Evolutionary conservation across 495 filamentous ascomycete species (phyloP), one percentile per base, ranked within the genome.

Genomic region (Pyrenula massariospora): DNA sequence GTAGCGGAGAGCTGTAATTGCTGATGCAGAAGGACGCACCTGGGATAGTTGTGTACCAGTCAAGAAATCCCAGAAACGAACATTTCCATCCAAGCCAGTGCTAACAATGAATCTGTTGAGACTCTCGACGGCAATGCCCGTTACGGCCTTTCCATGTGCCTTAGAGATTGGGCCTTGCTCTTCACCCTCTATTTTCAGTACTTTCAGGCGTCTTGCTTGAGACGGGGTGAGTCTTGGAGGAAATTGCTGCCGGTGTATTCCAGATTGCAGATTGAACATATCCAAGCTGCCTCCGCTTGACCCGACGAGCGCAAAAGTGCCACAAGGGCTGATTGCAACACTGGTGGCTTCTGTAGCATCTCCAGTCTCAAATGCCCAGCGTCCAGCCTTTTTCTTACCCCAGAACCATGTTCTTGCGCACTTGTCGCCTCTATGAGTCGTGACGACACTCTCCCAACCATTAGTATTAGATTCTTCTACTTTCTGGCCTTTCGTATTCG

Each of bases 1-100:
- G 66, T 91, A 89, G 47, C 84, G 84, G 59, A 91, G 83, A 23
- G 78, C 84, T n/a, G 83, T 88, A 19, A 80, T 75, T 19, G 83
- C 78, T n/a, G 85, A 78, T 87, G 89, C 2, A 83, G 84, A 58
- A 82, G 78, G 91, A 89, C 95, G 65, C 95, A 52, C 80, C 15
- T 42, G 5, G 15, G 31, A 42, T 42, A 42, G 15, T 50, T 97
- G 81, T 64, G 96, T 83, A 5, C 91, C 92, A 1, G 87, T 85
- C 10, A 77, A 70, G 54, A 97, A 93, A 60, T 95, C 89, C 93
- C 93, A 99, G 67, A 99, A 97, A 75, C 97, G 97, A 60, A 99
- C 77, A 65, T 84, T 93, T n/a, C 94, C 94, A 68, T 99, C 93
- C 22, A 89, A 69, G 1, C 88, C 84, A 65, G 88, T 94, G 56